phyloP scores from a whole-genome alignment of 176 grass and related monocot genomes.

The Eleusine indica region DNA sequence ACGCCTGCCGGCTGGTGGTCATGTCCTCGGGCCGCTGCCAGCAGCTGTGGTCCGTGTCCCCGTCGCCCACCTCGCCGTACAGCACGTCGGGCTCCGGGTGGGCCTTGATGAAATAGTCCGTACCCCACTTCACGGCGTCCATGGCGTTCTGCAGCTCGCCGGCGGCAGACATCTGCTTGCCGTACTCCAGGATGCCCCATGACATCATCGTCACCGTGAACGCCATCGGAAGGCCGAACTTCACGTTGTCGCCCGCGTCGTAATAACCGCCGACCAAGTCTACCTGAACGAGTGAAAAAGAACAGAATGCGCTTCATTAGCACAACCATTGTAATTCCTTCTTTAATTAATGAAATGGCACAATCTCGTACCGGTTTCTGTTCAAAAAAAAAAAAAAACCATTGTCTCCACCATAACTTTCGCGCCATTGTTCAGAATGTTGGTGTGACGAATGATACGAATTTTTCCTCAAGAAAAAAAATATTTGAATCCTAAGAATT shows the following conservation, averaged over 20 bases:
- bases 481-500: not conserved
- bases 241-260: constrained; percentile 91
- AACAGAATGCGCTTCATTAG: not conserved
- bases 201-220: constrained; percentile 98
- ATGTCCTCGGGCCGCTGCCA: constrained; percentile 98
- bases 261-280: constrained; percentile 95
- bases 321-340: not conserved
- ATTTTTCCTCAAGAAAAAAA: too few relatives aligned
- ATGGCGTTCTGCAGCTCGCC: constrained; percentile 86
- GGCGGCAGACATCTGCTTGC: constrained; percentile 64
- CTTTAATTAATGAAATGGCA: too few relatives aligned
- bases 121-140: constrained; percentile 94
- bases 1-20: constrained; percentile 82
- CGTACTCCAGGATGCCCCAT: constrained; percentile 91
- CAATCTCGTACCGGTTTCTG: too few relatives aligned
- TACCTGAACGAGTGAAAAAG: constrained; percentile 38
- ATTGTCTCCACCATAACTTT: not conserved
- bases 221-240: constrained; percentile 92
- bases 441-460: not conserved
- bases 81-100: constrained; percentile 86
- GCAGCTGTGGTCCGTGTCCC: constrained; percentile 81
- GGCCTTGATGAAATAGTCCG: constrained; percentile 95
- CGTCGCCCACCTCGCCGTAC: constrained; percentile 92
- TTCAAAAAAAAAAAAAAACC: not conserved
- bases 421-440: too few relatives aligned